These are phyloP conservation scores for Kwoniella botswanensis DNA, from an alignment of 768 basidiomycete species.

Conservation along the genomic window DNA sequence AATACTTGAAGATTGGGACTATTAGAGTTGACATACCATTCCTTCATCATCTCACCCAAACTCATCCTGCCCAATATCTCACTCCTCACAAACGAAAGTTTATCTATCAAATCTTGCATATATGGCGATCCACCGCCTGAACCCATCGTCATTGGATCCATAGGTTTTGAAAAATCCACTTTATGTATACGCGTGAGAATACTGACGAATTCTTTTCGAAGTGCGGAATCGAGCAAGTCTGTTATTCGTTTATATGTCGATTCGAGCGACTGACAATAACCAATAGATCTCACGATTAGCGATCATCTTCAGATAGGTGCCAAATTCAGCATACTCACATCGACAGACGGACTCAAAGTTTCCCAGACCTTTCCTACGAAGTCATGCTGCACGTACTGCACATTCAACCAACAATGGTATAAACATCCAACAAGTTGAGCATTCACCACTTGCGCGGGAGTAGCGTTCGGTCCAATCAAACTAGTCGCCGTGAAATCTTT, in stretches of 20 bases:
- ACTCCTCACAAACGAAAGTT: constrained; percentile 76
- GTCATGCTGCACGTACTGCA: constrained; percentile 71
- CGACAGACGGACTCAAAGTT: constrained; percentile 65
- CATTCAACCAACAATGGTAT: constrained; percentile 74
- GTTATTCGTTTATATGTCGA: constrained; percentile 50
- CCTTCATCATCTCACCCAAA: constrained; percentile 71
- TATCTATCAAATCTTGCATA: constrained; percentile 90
- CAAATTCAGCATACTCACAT: constrained; percentile 61
- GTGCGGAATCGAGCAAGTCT: constrained; percentile 56
- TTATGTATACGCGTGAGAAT: constrained; percentile 80
- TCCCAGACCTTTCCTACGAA: constrained; percentile 68
- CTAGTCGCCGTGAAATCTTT: constrained; percentile 79
- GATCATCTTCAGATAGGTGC: not conserved
- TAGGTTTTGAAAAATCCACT: constrained; percentile 75
- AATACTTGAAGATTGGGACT: not conserved
- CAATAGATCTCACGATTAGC: not conserved
- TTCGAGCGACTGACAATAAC: constrained; percentile 19
- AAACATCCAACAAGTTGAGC: constrained; percentile 77
- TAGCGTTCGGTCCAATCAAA: constrained; percentile 75
- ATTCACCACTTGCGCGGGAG: constrained; percentile 78
- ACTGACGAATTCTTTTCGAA: constrained; percentile 78
- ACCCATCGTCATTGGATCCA: constrained; percentile 65
- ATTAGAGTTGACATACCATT: constrained; percentile 66
- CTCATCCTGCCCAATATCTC: constrained; percentile 75
- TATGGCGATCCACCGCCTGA: constrained; percentile 76